Evolutionary conservation across 164 flowering plant species (phyloP).

Genomic region (Vitis labrusca): DNA sequence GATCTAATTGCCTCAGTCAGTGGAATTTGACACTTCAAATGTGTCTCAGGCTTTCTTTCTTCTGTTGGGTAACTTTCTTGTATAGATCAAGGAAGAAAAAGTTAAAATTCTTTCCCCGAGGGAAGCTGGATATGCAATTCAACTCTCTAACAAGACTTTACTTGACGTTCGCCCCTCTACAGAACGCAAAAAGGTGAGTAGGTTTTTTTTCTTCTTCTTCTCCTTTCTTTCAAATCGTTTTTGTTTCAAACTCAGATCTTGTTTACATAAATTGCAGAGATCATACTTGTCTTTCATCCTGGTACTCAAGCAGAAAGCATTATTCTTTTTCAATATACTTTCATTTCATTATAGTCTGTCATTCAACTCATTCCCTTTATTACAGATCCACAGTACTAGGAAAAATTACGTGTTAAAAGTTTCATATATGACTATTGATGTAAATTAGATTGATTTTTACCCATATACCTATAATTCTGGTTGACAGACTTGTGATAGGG

Average conservation of each 20-base stretch:
- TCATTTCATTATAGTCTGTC: too few species aligned
- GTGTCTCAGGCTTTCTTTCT: not conserved
- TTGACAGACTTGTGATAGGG: too few species aligned
- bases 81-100: constrained; percentile 80
- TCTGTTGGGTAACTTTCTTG: not conserved
- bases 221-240: not conserved
- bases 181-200: constrained; percentile 76
- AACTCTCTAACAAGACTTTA: constrained; percentile 73
- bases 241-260: not conserved
- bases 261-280: not conserved
- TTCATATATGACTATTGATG: too few species aligned
- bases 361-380: too few species aligned
- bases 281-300: not conserved
- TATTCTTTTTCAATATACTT: too few species aligned
- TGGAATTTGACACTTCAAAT: not conserved
- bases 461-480: too few species aligned
- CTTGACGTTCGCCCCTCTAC: constrained; percentile 91
- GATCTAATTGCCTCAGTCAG: not conserved
- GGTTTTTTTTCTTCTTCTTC: not conserved
- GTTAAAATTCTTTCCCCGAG: constrained; percentile 78
- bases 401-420: too few species aligned
- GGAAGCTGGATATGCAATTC: constrained; percentile 99
- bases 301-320: too few species aligned
- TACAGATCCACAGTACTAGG: too few species aligned
- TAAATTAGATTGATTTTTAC: too few species aligned